These are phyloP conservation scores for Hanseniaspora thailandica DNA, from an alignment of 805 yeast genomes.

Conservation along the genomic window DNA sequence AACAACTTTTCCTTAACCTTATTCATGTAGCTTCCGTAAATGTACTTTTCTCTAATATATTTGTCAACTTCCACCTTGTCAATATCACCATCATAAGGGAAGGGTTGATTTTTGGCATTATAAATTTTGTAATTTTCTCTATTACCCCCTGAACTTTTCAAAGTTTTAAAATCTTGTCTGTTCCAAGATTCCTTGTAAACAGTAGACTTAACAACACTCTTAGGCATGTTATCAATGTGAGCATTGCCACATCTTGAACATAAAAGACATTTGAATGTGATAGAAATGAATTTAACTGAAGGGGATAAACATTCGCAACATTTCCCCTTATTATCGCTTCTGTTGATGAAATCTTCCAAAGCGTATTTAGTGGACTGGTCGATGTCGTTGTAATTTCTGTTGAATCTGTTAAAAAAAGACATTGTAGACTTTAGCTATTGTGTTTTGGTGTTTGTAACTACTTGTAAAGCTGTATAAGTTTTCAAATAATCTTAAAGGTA, in stretches of 20 bases:
- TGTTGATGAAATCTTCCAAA: conserved; percentile 49
- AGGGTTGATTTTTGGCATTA: conserved; percentile 58
- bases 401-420: conserved; percentile 1
- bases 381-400: conserved; percentile 16
- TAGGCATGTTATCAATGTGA: conserved; percentile 51
- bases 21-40: conserved; percentile 43
- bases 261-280: conserved; percentile 50
- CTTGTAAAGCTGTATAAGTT: no score
- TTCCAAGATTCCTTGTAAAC: conserved; percentile 59
- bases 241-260: conserved; percentile 80
- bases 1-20: conserved; percentile 26
- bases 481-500: no score
- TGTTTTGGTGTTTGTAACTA: neutral
- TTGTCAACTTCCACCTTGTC: conserved; percentile 43
- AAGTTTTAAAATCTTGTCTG: conserved; percentile 39
- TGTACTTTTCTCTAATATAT: conserved; percentile 56
- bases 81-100: conserved; percentile 67
- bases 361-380: conserved; percentile 39
- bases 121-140: conserved; percentile 46
- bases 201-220: conserved; percentile 51
- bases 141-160: conserved; percentile 43
- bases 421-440: no score
- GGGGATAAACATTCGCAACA: conserved; percentile 70
- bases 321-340: conserved; percentile 47
- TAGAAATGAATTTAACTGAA: conserved; percentile 42